Conservation (phyloP, 768 basidiomycete genomes). For the Paxillus rubicundulus region DNA sequence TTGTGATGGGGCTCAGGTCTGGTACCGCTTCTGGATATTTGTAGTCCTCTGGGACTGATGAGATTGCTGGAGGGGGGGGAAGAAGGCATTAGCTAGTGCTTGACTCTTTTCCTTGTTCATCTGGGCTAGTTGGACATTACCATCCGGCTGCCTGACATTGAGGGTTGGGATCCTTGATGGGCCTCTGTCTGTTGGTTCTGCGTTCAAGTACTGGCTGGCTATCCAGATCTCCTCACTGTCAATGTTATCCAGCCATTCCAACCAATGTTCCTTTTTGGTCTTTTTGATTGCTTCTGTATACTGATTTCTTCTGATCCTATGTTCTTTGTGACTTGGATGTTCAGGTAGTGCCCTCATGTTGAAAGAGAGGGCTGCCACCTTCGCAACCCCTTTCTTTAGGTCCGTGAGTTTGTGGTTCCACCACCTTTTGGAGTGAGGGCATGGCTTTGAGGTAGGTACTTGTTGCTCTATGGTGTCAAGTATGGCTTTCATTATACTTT, state of each 20-base stretch:
- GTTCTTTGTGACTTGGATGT: not conserved
- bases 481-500: conserved; percentile 12
- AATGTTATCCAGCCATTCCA: no score
- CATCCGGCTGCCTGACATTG: no score
- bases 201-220: not conserved
- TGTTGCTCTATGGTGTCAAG: conserved; percentile 6
- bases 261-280: no score
- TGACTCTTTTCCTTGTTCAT: not conserved
- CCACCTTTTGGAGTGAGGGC: conserved; percentile 21
- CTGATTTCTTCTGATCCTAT: no score
- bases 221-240: no score
- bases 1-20: no score
- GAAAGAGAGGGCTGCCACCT: not conserved
- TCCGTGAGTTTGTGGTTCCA: conserved; percentile 15
- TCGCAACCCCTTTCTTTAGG: not conserved
- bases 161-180: no score
- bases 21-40: not conserved
- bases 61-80: not conserved
- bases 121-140: no score
- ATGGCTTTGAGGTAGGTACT: conserved; percentile 6
- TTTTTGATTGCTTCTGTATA: no score
- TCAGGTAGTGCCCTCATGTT: not conserved
- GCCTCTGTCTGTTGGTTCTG: no score
- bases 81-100: not conserved
- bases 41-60: not conserved